Conservation (phyloP, 2,329 filamentous ascomycete genomes). For the Penicillium palitans region DNA sequence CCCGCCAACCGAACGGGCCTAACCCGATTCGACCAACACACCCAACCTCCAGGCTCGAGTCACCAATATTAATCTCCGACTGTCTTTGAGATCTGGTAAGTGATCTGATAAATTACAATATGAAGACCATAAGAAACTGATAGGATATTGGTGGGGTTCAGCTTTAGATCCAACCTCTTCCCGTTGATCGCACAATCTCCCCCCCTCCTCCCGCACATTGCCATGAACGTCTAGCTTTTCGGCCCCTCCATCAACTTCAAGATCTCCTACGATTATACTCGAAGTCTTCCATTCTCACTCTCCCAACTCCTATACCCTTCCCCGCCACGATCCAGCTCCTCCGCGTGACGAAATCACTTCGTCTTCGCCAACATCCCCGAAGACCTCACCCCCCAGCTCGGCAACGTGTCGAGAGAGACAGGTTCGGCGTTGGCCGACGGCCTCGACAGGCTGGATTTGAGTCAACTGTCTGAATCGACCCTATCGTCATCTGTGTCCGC, state of each 20-base stretch:
- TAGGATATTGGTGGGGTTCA: conserved; percentile 27
- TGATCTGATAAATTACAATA: background rate
- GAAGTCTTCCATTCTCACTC: background rate
- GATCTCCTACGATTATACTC: background rate
- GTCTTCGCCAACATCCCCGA: conserved; percentile 18
- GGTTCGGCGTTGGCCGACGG: conserved; percentile 49
- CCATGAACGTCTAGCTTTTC: conserved; percentile 33
- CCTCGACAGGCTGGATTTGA: conserved; percentile 50
- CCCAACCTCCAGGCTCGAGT: conserved; percentile 2
- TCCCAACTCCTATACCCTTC: conserved; percentile 8
- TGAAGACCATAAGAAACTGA: conserved; percentile 15
- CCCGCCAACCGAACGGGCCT: conserved; percentile 29
- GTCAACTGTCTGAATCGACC: conserved; percentile 48
- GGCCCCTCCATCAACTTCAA: conserved; percentile 8
- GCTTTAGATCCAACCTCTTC: conserved; percentile 13
- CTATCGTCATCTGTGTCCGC: conserved; percentile 40
- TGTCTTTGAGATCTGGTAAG: conserved; percentile 5
- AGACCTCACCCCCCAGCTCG: conserved; percentile 28
- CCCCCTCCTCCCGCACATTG: conserved; percentile 33
- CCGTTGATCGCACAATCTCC: conserved; percentile 37
- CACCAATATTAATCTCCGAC: background rate
- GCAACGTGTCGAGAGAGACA: conserved; percentile 50
- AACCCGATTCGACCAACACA: conserved; percentile 12
- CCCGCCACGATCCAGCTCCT: conserved; percentile 3
- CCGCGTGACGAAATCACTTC: conserved; percentile 24